Evolutionary conservation across 306 rosid genomes (phyloP).

Genomic region (Casuarina glauca): DNA sequence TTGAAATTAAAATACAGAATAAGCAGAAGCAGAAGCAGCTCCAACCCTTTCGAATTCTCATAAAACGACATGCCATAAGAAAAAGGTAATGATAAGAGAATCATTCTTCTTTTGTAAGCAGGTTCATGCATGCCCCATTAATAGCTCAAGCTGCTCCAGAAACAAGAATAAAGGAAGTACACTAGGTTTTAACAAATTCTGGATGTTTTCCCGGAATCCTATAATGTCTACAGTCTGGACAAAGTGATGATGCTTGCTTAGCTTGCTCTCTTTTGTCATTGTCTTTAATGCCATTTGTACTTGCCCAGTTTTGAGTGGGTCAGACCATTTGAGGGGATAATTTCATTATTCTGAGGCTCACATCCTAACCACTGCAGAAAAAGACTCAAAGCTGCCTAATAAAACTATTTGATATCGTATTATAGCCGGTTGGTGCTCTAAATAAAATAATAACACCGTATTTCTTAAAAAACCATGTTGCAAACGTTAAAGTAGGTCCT

Average conservation of each 20-base stretch:
- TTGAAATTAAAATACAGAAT: conserved; percentile 9
- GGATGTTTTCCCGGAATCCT: conserved; percentile 23
- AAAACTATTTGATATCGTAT: conserved; percentile 32
- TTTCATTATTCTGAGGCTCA: conserved; percentile 49
- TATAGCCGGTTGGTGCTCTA: conserved; percentile 13
- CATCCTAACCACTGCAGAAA: conserved; percentile 53
- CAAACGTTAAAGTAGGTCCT: conserved; percentile 24
- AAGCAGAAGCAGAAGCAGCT: neutral
- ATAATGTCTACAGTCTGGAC: conserved; percentile 9
- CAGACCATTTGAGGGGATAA: conserved; percentile 39
- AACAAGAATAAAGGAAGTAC: neutral
- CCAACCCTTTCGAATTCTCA: conserved; percentile 22
- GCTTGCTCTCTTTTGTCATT: conserved; percentile 44
- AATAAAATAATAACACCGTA: conserved; percentile 27
- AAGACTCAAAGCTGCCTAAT: conserved; percentile 30
- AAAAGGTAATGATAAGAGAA: conserved; percentile 32
- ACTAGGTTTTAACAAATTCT: conserved; percentile 14
- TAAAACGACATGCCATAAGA: conserved; percentile 25
- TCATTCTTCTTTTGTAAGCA: conserved; percentile 22
- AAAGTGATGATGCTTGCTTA: conserved; percentile 34
- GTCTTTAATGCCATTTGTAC: conserved; percentile 33
- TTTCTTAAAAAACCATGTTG: conserved; percentile 21
- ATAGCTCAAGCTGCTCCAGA: conserved; percentile 8
- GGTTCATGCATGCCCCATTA: conserved; percentile 31
- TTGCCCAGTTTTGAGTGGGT: conserved; percentile 35